These are phyloP conservation scores for Trametes gibbosa DNA, from an alignment of 768 basidiomycete genomes.

Conservation along the genomic window DNA sequence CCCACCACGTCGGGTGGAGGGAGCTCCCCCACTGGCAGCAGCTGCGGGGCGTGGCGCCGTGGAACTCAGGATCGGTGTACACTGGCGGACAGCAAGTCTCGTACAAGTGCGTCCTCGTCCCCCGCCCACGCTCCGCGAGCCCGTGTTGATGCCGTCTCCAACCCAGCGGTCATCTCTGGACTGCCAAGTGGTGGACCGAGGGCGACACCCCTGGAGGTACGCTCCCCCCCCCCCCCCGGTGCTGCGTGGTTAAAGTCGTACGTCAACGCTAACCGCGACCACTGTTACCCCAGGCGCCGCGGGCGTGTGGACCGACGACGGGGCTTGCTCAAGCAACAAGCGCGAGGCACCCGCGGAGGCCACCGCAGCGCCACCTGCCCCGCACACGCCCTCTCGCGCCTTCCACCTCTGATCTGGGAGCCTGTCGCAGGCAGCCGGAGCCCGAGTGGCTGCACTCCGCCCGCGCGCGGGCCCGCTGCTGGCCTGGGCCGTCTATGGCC, in stretches of 20 bases:
- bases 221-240: not conserved
- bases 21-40: conserved; percentile 29
- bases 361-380: conserved; percentile 1
- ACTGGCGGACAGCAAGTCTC: conserved; percentile 50
- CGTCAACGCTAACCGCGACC: not conserved
- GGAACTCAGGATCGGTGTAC: conserved; percentile 48
- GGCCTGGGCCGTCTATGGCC: not conserved
- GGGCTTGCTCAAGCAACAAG: conserved; percentile 39
- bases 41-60: conserved; percentile 51
- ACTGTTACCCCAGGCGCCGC: conserved; percentile 39
- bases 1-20: conserved; percentile 16
- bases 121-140: conserved; percentile 12
- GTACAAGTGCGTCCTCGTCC: conserved; percentile 43
- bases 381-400: conserved; percentile 19
- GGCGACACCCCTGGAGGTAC: conserved; percentile 47
- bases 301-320: conserved; percentile 57
- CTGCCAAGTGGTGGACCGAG: conserved; percentile 64
- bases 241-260: no score
- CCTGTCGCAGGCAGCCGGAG: not conserved
- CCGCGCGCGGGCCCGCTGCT: no score
- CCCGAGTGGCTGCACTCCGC: not conserved
- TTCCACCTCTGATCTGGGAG: conserved; percentile 21
- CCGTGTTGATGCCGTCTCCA: conserved; percentile 17
- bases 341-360: conserved; percentile 4
- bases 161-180: conserved; percentile 40